These are phyloP conservation scores for Aureobasidium mangrovei DNA, from an alignment of 2,329 filamentous ascomycete genomes.

Conservation along the genomic window DNA sequence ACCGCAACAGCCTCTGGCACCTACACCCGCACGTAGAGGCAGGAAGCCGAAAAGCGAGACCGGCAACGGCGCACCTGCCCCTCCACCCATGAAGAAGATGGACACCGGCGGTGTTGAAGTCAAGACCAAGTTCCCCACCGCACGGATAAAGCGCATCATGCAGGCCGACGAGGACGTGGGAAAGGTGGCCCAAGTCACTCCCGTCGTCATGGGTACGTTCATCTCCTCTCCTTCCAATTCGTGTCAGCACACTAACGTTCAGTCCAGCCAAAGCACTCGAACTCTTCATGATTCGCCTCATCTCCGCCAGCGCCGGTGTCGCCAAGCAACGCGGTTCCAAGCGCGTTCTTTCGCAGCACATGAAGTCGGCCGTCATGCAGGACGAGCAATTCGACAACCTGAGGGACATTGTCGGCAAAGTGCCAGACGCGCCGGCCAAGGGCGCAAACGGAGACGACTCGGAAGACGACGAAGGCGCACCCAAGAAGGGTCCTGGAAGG, in stretches of 20 bases:
- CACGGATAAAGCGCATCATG: conserved; percentile 98
- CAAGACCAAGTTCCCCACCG: conserved; percentile 92
- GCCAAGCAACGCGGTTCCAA: conserved; percentile 59
- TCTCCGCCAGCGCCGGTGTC: conserved; percentile 69
- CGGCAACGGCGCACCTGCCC: neutral
- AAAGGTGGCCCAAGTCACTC: conserved; percentile 95
- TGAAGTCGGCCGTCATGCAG: conserved; percentile 80
- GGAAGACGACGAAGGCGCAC: conserved; percentile 13
- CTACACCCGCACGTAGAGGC: conserved; percentile 18
- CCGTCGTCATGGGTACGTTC: conserved; percentile 71
- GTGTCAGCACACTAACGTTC: conserved; percentile 18
- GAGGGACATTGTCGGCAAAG: conserved; percentile 78
- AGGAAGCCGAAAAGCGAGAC: conserved; percentile 16
- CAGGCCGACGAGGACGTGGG: conserved; percentile 97
- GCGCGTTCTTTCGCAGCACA: conserved; percentile 78
- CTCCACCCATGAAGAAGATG: conserved; percentile 15
- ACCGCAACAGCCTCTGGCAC: conserved; percentile 8
- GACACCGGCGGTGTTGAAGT: conserved; percentile 55
- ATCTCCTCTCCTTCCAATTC: neutral
- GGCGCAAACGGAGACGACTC: conserved; percentile 12
- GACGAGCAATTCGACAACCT: conserved; percentile 95
- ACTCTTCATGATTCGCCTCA: conserved; percentile 93
- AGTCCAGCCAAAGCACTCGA: conserved; percentile 76
- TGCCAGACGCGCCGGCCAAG: conserved; percentile 55
- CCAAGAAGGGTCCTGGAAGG: conserved; percentile 11